A percentile compares a stretch with the other conserved stretches of the same genome.
These are phyloP conservation scores for Phaffia tasmanica DNA, from an alignment of 768 basidiomycete species.

Conservation along the genomic window DNA sequence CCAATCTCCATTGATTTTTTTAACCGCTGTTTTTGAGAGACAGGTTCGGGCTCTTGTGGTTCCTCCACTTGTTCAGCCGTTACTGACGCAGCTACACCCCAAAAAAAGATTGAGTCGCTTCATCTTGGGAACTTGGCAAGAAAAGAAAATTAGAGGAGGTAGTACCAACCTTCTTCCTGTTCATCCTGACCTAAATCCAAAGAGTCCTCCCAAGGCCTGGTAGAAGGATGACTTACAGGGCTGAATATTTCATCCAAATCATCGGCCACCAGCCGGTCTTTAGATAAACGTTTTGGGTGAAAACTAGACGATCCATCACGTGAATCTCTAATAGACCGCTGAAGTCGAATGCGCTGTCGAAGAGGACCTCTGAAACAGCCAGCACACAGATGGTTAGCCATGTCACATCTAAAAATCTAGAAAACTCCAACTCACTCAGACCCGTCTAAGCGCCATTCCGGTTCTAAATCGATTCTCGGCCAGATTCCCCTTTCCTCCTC, in stretches of 20 bases:
- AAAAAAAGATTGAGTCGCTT: conserved; percentile 10
- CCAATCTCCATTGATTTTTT: conserved; percentile 75
- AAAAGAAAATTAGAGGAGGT: too few species aligned
- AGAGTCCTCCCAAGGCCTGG: conserved; percentile 37
- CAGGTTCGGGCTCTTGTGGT: conserved; percentile 10
- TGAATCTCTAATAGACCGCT: conserved; percentile 18
- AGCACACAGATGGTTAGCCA: too few species aligned
- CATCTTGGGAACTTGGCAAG: conserved; percentile 27
- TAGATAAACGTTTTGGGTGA: conserved; percentile 27
- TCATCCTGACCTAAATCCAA: conserved; percentile 33
- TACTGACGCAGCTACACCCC: conserved; percentile 4
- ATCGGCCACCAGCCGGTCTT: conserved; percentile 34
- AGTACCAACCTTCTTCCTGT: too few species aligned
- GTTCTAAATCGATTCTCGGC: conserved; percentile 47
- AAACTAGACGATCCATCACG: conserved; percentile 15
- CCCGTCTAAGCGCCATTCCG: conserved; percentile 71
- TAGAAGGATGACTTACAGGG: conserved; percentile 28
- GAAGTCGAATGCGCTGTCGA: conserved; percentile 20
- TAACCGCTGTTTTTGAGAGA: conserved; percentile 70
- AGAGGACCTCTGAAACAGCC: not conserved
- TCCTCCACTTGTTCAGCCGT: conserved; percentile 43
- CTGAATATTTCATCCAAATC: conserved; percentile 32
- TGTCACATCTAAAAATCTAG: too few species aligned
- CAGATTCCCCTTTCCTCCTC: conserved; percentile 73
- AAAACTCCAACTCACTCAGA: conserved; percentile 53